Percentiles rank a stretch among this genome's conserved stretches.
phyloP scores from a whole-genome alignment of 129 eudicot species.

The Pseudognaphalium luteoalbum region DNA sequence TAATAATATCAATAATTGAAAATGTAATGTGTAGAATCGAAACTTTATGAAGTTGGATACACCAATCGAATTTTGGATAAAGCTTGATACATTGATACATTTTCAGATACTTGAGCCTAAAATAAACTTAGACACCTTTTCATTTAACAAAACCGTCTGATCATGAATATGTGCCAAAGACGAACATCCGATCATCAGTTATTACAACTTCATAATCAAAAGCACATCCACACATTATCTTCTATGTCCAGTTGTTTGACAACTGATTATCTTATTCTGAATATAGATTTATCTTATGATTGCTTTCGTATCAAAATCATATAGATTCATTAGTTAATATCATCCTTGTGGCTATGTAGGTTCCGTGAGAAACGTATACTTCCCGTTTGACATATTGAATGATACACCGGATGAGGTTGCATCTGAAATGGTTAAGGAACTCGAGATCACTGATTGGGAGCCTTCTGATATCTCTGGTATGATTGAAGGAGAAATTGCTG shows the following conservation, averaged over 20 bases:
- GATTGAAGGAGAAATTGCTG: slow-evolving; percentile 82
- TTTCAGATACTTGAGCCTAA: not conserved
- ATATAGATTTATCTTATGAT: not conserved
- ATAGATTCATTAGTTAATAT: not conserved
- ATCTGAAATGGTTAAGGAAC: slow-evolving; percentile 86
- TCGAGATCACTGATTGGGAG: slow-evolving; percentile 77
- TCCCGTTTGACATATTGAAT: slow-evolving; percentile 63
- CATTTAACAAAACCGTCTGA: not conserved
- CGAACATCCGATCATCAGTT: not conserved
- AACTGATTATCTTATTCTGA: not conserved
- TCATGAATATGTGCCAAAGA: not conserved
- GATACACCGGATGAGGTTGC: slow-evolving; percentile 82
- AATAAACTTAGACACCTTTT: not conserved
- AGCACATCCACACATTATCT: too few relatives aligned
- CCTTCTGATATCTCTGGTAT: slow-evolving; percentile 75
- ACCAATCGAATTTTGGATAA: not conserved
- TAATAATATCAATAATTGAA: not conserved
- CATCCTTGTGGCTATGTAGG: slow-evolving; percentile 37
- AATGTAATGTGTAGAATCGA: not conserved
- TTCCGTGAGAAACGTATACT: slow-evolving; percentile 65
- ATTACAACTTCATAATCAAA: too few relatives aligned
- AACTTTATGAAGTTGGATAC: not conserved
- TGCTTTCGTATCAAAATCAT: not conserved
- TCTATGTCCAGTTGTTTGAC: not conserved
- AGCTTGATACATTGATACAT: not conserved